Percentiles rank a stretch among this genome's conserved stretches.
Evolutionary conservation across 352 stramenopile species (phyloP).

Genomic region (Phytophthora melonis): DNA sequence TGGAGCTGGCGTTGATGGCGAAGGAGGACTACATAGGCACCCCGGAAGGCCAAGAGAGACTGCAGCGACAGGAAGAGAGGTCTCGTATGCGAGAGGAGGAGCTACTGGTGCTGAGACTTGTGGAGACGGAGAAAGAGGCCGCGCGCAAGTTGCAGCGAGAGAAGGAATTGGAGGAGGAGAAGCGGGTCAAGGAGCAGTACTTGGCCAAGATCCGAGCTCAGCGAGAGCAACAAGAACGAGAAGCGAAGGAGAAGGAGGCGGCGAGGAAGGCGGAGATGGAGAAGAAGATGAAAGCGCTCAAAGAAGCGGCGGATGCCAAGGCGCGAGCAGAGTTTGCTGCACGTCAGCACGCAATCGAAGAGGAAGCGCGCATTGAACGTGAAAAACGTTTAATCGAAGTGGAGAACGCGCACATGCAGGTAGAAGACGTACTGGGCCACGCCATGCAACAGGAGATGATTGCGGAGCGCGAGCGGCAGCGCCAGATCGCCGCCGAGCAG

Average conservation of each 20-base stretch:
- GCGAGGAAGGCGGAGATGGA: conserved; percentile 53
- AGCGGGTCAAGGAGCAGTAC: conserved; percentile 57
- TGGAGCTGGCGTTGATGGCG: conserved; percentile 58
- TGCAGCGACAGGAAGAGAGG: conserved; percentile 60
- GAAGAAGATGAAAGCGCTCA: conserved; percentile 66
- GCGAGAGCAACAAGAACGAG: conserved; percentile 49
- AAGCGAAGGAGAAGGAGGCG: conserved; percentile 57
- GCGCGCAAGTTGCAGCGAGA: conserved; percentile 39
- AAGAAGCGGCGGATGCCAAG: conserved; percentile 68
- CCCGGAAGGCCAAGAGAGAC: conserved; percentile 53
- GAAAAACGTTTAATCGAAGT: conserved; percentile 45
- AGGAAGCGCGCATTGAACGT: conserved; percentile 45
- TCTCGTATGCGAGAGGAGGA: conserved; percentile 73
- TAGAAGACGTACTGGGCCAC: conserved; percentile 56
- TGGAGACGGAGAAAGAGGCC: conserved; percentile 50
- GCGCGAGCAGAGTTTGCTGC: conserved; percentile 57
- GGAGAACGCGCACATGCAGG: conserved; percentile 54
- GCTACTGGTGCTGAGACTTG: conserved; percentile 47
- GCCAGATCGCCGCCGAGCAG: conserved; percentile 68
- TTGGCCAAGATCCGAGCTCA: conserved; percentile 56
- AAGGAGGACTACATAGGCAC: conserved; percentile 73
- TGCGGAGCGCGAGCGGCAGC: conserved; percentile 49
- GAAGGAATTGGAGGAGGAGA: conserved; percentile 58
- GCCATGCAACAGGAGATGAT: conserved; percentile 48
- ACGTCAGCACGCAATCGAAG: conserved; percentile 48